Evolutionary conservation across 345 rosid genomes (phyloP), one percentile per base, ranked within the genome.

Genomic region (Microthlaspi erraticum): DNA sequence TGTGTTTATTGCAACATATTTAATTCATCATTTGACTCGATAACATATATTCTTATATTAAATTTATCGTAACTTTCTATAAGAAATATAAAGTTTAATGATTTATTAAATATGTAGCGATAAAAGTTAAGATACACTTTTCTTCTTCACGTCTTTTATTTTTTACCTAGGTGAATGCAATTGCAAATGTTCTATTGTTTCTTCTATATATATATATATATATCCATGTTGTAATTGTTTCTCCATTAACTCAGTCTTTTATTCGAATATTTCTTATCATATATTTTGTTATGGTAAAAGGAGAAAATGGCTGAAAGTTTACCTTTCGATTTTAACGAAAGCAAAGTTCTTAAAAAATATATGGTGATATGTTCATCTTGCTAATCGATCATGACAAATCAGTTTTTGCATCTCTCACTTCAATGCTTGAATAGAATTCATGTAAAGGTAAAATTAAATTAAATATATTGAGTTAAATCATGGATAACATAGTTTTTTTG

Each of bases 341-440:
- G 9, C 51, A 8, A 5, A 49, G 8, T 42, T 12, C 4, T 16
- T 3, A 58, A 0, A 0, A n/a, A n/a, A 2, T 3, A n/a, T 2
- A 13, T 49, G 11, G 18, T 38, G 72, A 59, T 6, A 26, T 45
- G 31, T 42, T 29, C 6, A 32, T 73, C 14, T 14, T 73, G 18
- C 19, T 73, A 5, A 66, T 73, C 6, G 77, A 73, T 1, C 11
- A 66, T 73, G 77, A 73, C 5, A 19, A 4, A n/a, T 4, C 29
- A 23, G 49, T 67, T 19, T 2, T 32, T n/a, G 7, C 48, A 2
- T 50, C 55, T 33, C 67, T 73, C 46, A 65, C 39, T 7, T 14
- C 32, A 66, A 57, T 66, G 53, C 48, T 73, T 43, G 10, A 29
- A 57, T 2, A 4, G 0, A 8, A 49, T 41, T 58, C 61, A 1